phyloP scores from a whole-genome alignment of 345 rosid species.

The Syzygium aqueum region DNA sequence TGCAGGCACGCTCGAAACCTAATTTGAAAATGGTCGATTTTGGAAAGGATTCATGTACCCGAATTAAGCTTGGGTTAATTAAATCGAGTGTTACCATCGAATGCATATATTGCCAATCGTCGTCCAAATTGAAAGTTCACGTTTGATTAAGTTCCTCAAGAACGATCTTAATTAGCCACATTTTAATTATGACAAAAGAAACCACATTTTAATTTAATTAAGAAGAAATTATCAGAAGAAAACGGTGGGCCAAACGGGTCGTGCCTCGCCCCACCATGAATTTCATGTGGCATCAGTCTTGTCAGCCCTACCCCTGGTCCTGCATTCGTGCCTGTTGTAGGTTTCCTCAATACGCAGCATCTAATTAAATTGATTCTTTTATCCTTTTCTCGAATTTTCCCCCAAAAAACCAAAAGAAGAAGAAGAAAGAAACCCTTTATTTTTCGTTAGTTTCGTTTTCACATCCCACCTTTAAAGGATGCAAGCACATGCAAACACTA shows the following conservation, averaged over 20 bases:
- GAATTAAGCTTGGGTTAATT: not conserved
- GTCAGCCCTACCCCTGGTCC: not conserved
- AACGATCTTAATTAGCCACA: not conserved
- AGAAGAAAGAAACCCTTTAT: not conserved
- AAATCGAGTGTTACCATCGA: not conserved
- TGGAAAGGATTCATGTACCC: not conserved
- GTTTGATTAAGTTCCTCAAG: not conserved
- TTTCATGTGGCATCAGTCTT: not conserved
- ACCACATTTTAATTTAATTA: not conserved
- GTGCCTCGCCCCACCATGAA: not conserved
- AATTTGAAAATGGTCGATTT: not conserved
- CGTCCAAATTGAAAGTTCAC: not conserved
- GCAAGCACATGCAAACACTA: not conserved
- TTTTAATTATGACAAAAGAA: no score
- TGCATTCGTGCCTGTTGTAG: not conserved
- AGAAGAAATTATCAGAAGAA: not conserved
- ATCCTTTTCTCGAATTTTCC: not conserved
- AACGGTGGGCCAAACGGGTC: not conserved
- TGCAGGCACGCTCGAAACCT: not conserved
- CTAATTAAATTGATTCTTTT: not conserved
- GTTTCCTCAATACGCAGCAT: not conserved
- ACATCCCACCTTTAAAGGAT: not conserved
- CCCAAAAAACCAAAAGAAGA: not conserved
- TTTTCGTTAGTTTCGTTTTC: not conserved
- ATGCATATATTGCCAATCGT: not conserved